Evolutionary conservation across 176 grass and related monocot genomes (phyloP).

Genomic region (Hordeum vulgare): MorexV3_pseudomolecules_assembly NC_058521.1:34585220-34585719

Average conservation of each 20-base stretch:
- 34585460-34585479: background rate
- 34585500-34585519: background rate
- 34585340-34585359: background rate
- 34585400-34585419: background rate
- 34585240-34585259: background rate
- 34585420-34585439: background rate
- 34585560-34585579: background rate
- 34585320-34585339: background rate
- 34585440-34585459: background rate
- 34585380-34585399: background rate
- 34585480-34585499: background rate
- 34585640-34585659: background rate
- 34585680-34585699: background rate
- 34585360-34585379: background rate
- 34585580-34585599: background rate
- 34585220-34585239: background rate
- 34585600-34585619: background rate
- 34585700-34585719: background rate
- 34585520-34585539: background rate
- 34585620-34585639: background rate
- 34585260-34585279: background rate
- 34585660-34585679: background rate
- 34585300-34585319: too few species aligned
- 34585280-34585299: too few species aligned
- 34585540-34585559: background rate